A percentile compares a stretch with the other conserved stretches of the same genome.
Conservation (phyloP, 225 moss, liverwort and hornwort genomes). For the Pleurozium schreberi region DNA sequence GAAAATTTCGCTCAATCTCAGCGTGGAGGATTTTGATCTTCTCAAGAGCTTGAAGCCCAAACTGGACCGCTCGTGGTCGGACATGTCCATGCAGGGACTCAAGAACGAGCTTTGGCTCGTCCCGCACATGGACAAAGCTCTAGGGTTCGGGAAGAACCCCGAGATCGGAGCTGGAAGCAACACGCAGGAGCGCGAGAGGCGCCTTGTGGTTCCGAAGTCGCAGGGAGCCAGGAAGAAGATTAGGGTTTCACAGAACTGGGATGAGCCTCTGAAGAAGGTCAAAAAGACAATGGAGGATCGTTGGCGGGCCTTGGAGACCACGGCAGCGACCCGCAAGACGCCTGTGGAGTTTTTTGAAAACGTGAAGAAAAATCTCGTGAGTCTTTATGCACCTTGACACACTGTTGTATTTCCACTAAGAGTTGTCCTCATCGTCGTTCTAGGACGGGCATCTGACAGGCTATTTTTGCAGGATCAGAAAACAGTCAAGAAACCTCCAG, state of each 20-base stretch:
- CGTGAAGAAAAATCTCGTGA: conserved; percentile 61
- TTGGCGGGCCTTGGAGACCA: conserved; percentile 55
- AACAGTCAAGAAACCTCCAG: not conserved
- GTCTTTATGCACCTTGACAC: not conserved
- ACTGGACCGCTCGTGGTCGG: conserved; percentile 41
- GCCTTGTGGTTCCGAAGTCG: conserved; percentile 18
- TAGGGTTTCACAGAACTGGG: conserved; percentile 41
- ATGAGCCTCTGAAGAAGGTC: conserved; percentile 67
- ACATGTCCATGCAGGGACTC: conserved; percentile 37
- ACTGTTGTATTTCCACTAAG: not conserved
- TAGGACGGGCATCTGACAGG: not conserved
- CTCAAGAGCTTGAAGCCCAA: conserved; percentile 76
- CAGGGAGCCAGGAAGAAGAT: conserved; percentile 23
- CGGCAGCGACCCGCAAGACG: conserved; percentile 44
- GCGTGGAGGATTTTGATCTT: conserved; percentile 45
- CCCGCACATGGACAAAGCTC: conserved; percentile 6
- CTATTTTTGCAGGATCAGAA: not conserved
- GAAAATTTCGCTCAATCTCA: not conserved
- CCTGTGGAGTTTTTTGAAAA: conserved; percentile 61
- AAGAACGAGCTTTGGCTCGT: conserved; percentile 34
- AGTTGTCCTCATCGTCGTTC: not conserved
- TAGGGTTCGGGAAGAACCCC: not conserved
- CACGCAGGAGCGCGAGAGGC: conserved; percentile 17
- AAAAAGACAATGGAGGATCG: conserved; percentile 66
- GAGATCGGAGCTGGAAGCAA: conserved; percentile 4